A percentile compares a stretch with the other conserved stretches of the same genome.
Evolutionary conservation across 768 basidiomycete genomes (phyloP).

Genomic region (Leccinum disarticulatum): DNA sequence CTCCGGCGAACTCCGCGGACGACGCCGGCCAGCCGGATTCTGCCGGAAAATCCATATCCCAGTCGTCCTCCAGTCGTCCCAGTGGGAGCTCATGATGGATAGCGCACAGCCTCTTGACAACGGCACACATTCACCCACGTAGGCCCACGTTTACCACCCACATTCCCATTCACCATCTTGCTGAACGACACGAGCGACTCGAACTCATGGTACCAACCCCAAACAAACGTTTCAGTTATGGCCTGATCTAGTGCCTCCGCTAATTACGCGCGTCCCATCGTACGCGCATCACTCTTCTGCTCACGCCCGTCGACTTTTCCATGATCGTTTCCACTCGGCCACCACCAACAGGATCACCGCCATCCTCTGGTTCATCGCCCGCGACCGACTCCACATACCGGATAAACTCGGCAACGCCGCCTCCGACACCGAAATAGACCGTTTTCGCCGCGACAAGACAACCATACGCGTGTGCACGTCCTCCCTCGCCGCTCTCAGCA

Average conservation of each 20-base stretch:
- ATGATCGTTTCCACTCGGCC: constrained; percentile 60
- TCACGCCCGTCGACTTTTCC: constrained; percentile 68
- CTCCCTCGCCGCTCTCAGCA: not conserved
- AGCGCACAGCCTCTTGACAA: too few relatives aligned
- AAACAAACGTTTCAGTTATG: not conserved
- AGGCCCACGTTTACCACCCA: too few relatives aligned
- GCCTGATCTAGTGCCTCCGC: not conserved
- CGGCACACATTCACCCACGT: too few relatives aligned
- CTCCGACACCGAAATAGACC: constrained; percentile 94
- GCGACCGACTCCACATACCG: constrained; percentile 38
- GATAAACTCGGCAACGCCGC: constrained; percentile 78
- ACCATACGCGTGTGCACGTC: constrained; percentile 22
- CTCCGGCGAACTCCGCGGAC: too few relatives aligned
- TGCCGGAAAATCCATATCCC: too few relatives aligned
- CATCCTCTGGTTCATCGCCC: not conserved
- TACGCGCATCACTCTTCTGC: constrained; percentile 66
- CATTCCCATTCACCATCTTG: too few relatives aligned
- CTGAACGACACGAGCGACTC: too few relatives aligned
- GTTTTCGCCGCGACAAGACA: constrained; percentile 90
- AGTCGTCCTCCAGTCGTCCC: too few relatives aligned
- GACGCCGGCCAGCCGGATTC: too few relatives aligned
- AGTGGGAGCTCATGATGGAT: too few relatives aligned
- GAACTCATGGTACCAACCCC: too few relatives aligned
- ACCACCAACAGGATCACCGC: not conserved
- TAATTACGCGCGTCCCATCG: constrained; percentile 41